Conservation (phyloP, 306 rosid species). For the Malus asiatica region DNA sequence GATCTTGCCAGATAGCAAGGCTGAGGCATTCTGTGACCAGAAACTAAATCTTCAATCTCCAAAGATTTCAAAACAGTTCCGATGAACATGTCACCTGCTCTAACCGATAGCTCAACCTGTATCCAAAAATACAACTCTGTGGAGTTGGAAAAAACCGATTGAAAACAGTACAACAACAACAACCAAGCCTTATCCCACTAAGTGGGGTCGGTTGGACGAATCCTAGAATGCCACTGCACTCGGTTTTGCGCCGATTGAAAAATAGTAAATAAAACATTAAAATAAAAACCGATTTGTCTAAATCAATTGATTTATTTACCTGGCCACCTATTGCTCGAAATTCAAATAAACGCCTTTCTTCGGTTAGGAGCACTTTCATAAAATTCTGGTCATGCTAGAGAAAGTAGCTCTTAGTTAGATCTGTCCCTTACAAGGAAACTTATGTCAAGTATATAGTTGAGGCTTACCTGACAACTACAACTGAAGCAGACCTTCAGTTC, state of each 20-base stretch:
- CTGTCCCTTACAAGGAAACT: conserved; percentile 1
- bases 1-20: conserved; percentile 90
- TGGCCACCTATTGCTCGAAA: conserved; percentile 97
- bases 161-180: not conserved
- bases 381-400: conserved; percentile 59
- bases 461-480: conserved; percentile 64
- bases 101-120: conserved; percentile 86
- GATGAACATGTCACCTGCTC: conserved; percentile 62
- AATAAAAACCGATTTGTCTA: not conserved
- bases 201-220: too few relatives aligned
- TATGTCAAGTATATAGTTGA: not conserved
- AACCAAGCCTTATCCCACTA: too few relatives aligned
- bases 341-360: conserved; percentile 74
- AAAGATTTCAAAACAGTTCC: conserved; percentile 90
- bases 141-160: conserved; percentile 16
- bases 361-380: conserved; percentile 66
- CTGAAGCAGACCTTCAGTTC: conserved; percentile 84
- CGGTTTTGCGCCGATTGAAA: not conserved
- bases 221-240: too few relatives aligned
- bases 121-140: conserved; percentile 20
- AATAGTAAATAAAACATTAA: not conserved
- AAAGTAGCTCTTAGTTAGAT: conserved; percentile 23
- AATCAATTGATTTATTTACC: conserved; percentile 32
- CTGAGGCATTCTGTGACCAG: conserved; percentile 33
- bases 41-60: conserved; percentile 90